phyloP scores from a whole-genome alignment of 2,329 filamentous ascomycete genomes.

The Fusarium domesticum region DNA sequence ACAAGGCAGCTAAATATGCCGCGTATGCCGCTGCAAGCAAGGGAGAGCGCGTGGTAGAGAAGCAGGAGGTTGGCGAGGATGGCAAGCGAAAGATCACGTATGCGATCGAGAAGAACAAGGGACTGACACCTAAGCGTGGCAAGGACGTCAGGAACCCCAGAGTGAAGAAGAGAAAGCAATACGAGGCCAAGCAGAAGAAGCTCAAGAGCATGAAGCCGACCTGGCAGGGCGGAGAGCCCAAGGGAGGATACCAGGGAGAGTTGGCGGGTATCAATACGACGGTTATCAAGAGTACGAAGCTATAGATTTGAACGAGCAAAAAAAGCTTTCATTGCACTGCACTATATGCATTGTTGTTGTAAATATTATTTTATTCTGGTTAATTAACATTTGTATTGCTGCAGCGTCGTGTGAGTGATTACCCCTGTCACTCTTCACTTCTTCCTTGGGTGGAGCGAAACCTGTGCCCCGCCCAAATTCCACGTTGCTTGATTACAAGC shows the following conservation, averaged over 20 bases:
- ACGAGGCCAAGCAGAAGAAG: constrained; percentile 97
- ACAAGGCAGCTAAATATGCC: constrained; percentile 59
- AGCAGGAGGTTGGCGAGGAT: constrained; percentile 70
- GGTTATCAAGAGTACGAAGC: constrained; percentile 87
- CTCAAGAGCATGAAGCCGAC: constrained; percentile 78
- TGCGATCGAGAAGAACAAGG: constrained; percentile 96
- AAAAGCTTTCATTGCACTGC: constrained; percentile 15
- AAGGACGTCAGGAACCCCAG: constrained; percentile 94
- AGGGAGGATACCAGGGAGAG: constrained; percentile 86
- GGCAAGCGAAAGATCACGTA: constrained; percentile 93
- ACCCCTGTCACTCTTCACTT: constrained; percentile 3
- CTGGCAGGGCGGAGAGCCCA: constrained; percentile 81
- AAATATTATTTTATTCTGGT: background rate
- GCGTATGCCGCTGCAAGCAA: constrained; percentile 61
- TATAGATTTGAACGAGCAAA: constrained; percentile 49
- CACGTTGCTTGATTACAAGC: constrained; percentile 26
- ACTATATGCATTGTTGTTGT: background rate
- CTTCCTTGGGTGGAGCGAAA: constrained; percentile 7
- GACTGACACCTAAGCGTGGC: constrained; percentile 80
- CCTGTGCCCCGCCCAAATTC: constrained; percentile 22
- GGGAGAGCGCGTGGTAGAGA: constrained; percentile 59
- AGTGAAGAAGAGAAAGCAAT: constrained; percentile 98
- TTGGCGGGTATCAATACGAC: constrained; percentile 92
- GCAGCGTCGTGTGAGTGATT: constrained; percentile 1
- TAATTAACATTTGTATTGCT: background rate